A percentile compares a stretch with the other conserved stretches of the same genome.
These are phyloP conservation scores for Nannochloropsis granulata DNA, from an alignment of 108 stramenopile genomes.

Conservation along the genomic window DNA sequence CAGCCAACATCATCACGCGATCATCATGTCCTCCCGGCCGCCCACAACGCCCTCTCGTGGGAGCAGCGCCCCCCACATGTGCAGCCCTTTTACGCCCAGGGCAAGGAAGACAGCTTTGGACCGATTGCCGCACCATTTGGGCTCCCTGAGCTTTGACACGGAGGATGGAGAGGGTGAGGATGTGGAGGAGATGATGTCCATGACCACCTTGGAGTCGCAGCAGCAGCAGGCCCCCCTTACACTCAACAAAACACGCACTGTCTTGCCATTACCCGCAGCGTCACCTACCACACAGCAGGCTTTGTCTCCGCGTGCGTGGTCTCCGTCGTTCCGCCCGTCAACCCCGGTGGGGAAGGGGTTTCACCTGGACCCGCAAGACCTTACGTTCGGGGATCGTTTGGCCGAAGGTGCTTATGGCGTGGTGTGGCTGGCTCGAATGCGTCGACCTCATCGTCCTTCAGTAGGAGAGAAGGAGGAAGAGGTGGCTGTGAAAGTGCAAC, in stretches of 20 bases:
- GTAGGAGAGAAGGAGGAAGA: background rate
- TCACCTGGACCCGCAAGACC: background rate
- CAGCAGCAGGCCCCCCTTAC: background rate
- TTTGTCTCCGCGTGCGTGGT: background rate
- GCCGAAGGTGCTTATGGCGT: background rate
- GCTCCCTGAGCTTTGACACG: background rate
- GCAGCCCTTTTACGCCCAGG: background rate
- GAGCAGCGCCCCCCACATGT: background rate
- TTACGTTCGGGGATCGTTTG: background rate
- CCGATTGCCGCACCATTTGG: background rate
- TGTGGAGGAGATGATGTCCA: background rate
- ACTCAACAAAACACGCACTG: background rate
- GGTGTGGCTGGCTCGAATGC: background rate
- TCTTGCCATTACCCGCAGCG: background rate
- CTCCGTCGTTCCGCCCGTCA: background rate
- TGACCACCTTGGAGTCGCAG: background rate
- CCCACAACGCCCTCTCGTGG: background rate
- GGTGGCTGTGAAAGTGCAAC: constrained; percentile 28
- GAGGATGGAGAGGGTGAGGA: background rate
- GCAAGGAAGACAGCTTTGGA: background rate
- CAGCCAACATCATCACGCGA: too few species aligned
- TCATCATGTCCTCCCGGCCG: background rate
- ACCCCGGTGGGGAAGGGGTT: background rate
- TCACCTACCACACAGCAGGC: background rate
- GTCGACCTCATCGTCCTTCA: background rate